Conservation (phyloP, 306 rosid genomes). For the Trifolium pratense region DNA sequence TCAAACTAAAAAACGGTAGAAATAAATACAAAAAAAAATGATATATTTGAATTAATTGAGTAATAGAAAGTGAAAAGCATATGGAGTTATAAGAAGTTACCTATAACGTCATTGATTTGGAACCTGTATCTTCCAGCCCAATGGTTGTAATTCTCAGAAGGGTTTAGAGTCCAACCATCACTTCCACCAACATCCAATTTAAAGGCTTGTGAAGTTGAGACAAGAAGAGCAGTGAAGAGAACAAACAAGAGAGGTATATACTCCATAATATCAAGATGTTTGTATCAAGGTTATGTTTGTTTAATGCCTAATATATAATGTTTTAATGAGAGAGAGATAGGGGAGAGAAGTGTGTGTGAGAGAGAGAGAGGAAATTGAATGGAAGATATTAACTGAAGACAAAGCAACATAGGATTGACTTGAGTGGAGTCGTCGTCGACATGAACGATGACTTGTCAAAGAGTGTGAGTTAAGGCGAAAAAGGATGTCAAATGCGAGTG, state of each 20-base stretch:
- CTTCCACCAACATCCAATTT: slow-evolving; percentile 65
- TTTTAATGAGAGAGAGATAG: not conserved
- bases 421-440: too few species aligned
- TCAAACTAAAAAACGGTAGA: too few species aligned
- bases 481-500: slow-evolving; percentile 15
- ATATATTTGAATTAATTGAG: too few species aligned
- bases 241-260: slow-evolving; percentile 32
- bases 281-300: too few species aligned
- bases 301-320: not conserved
- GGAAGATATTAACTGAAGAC: not conserved
- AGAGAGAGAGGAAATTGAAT: not conserved
- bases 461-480: not conserved
- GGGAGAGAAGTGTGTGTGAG: not conserved
- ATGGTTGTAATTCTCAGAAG: slow-evolving; percentile 58
- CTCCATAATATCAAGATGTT: slow-evolving; percentile 42
- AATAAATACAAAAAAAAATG: too few species aligned
- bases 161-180: slow-evolving; percentile 73
- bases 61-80: not conserved
- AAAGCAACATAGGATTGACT: too few species aligned
- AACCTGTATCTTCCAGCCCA: slow-evolving; percentile 80
- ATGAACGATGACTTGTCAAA: not conserved
- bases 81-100: slow-evolving; percentile 36
- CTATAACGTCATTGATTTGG: slow-evolving; percentile 62
- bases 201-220: slow-evolving; percentile 50
- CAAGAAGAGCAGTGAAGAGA: slow-evolving; percentile 29